Evolutionary conservation across 768 basidiomycete genomes (phyloP), one percentile per base, ranked within the genome.

Genomic region (Rossbeevera mucosa): DNA sequence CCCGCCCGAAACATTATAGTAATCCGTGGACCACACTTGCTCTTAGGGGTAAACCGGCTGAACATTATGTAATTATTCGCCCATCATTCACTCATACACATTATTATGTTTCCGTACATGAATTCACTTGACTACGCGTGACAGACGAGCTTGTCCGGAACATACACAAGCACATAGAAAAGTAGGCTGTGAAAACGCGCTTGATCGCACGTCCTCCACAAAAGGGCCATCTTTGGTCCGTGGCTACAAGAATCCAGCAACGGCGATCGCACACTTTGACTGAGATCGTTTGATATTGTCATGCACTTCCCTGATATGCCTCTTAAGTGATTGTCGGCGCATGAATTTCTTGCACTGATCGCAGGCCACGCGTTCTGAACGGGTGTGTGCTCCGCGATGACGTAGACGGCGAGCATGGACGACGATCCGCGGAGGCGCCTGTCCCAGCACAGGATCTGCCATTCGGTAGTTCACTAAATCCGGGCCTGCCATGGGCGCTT

Each of bases 251-350:
- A n/a, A 9, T 16, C 4, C 26, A 20, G n/a, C n/a, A 31, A 46
- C 18, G 4, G 47, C 29, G 21, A 25, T 30, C 22, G 20, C 24
- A 16, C 47, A 21, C 25, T 52, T 55, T 0, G 44, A 4, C 14
- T 47, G 45, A 4, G 54, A 38, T 21, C 65, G 57, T 52, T 57
- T 66, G 16, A 59, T 48, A 11, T 36, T 48, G 0, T 59, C 7
- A 4, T 66, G 65, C 0, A 65, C 57, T 16, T 66, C 65, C 4
- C 26, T 53, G 0, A 54, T n/a, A 28, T 66, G 65, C 24, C 65
- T 53, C 16, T 2, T 54, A 0, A 58, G 36, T 1, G 65, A 67
- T 16, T 58, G 54, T 29, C 12, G 55, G 2, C 57, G 48, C 61
- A 66, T 57, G 0, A 0, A 0, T 38, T 61, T 66, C 1, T 22